Percentiles rank a stretch among this genome's conserved stretches.
Evolutionary conservation across 345 rosid genomes (phyloP).

Genomic region (Mallotus nudiflorus): DNA sequence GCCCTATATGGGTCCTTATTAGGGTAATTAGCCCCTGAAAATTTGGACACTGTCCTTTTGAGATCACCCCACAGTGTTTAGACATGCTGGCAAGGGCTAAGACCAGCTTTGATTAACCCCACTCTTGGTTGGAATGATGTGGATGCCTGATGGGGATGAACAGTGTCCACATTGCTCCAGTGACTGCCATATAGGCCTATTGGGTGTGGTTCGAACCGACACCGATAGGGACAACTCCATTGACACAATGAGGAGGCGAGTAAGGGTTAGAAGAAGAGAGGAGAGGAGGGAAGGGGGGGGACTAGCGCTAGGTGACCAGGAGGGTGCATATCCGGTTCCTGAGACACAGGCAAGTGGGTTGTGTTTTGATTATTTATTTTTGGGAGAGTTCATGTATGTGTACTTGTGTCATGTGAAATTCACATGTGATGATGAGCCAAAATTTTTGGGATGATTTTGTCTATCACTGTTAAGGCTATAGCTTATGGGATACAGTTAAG

Average conservation of each 20-base stretch:
- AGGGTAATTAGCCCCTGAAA: slow-evolving; percentile 45
- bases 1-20: slow-evolving; percentile 29
- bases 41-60: slow-evolving; percentile 43
- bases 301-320: not conserved
- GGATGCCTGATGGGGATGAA: slow-evolving; percentile 31
- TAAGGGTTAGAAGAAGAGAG: too few species aligned
- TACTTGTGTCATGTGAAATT: not conserved
- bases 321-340: slow-evolving; percentile 16
- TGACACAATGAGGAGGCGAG: slow-evolving; percentile 16
- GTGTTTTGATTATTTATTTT: not conserved
- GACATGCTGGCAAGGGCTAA: slow-evolving; percentile 25
- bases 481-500: too few species aligned
- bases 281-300: too few species aligned
- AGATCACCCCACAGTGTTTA: slow-evolving; percentile 42
- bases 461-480: not conserved
- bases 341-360: slow-evolving; percentile 38
- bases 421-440: not conserved
- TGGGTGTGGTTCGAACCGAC: slow-evolving; percentile 34
- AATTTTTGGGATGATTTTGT: not conserved
- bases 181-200: slow-evolving; percentile 15
- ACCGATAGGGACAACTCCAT: slow-evolving; percentile 33
- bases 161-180: slow-evolving; percentile 10
- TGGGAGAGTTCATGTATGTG: not conserved
- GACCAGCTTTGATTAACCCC: slow-evolving; percentile 35
- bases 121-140: slow-evolving; percentile 47